These are phyloP conservation scores for Diaporthe aspalathi DNA, from an alignment of 2,329 filamentous ascomycete species.

Conservation along the genomic window DNA sequence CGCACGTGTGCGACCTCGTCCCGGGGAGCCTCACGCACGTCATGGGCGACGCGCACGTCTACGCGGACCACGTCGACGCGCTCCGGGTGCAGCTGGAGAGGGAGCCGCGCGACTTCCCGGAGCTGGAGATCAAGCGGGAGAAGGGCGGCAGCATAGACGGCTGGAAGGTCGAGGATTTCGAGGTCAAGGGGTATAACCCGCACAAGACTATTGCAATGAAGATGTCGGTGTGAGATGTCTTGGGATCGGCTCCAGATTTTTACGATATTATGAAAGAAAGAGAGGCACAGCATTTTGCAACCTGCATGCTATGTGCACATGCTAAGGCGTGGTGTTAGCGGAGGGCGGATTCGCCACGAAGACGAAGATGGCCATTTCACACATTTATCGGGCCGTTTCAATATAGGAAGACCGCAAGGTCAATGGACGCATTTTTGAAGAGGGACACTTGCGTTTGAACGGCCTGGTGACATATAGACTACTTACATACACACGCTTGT, in stretches of 20 bases:
- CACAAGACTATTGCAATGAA: constrained; percentile 97
- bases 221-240: constrained; percentile 80
- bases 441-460: not conserved
- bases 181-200: constrained; percentile 87
- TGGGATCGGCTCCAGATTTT: not conserved
- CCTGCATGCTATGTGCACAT: not conserved
- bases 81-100: constrained; percentile 82
- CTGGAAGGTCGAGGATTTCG: constrained; percentile 90
- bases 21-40: constrained; percentile 92
- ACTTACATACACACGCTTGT: not conserved
- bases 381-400: not conserved
- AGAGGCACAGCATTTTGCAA: not conserved
- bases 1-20: constrained; percentile 84
- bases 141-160: constrained; percentile 84
- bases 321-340: not conserved
- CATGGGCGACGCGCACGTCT: constrained; percentile 99
- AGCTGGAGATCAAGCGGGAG: constrained; percentile 76
- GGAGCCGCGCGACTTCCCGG: constrained; percentile 84
- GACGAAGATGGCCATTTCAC: not conserved
- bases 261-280: not conserved
- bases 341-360: not conserved
- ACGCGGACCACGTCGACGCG: constrained; percentile 91
- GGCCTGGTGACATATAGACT: not conserved
- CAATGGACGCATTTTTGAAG: not conserved
- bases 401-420: constrained; percentile 29